Conservation (phyloP, 2,329 filamentous ascomycete species). For the Aspergillus uvarum region DNA sequence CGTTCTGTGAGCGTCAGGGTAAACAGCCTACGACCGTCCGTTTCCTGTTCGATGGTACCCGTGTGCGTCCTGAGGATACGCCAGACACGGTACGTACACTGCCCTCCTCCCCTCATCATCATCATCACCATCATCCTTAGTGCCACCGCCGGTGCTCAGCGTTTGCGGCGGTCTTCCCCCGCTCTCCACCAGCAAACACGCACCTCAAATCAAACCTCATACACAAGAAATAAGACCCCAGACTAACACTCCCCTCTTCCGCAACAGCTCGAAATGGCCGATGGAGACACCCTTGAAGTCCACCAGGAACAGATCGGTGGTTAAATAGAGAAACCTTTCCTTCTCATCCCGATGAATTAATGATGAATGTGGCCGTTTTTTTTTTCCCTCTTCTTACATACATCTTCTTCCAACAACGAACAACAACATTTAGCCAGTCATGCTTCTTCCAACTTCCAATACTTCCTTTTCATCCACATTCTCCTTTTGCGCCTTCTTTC, state of each 20-base stretch:
- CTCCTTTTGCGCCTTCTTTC: not conserved
- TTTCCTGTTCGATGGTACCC: slow-evolving; percentile 93
- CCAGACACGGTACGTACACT: slow-evolving; percentile 78
- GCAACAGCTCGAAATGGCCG: slow-evolving; percentile 85
- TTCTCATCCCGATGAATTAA: slow-evolving; percentile 4
- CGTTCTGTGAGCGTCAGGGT: slow-evolving; percentile 94
- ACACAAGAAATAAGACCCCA: not conserved
- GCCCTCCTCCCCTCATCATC: not conserved
- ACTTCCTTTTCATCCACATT: not conserved
- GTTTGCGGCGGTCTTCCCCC: not conserved
- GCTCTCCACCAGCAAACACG: not conserved
- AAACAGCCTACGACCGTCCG: slow-evolving; percentile 81
- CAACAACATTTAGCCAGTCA: not conserved
- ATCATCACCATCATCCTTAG: not conserved
- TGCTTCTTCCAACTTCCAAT: not conserved
- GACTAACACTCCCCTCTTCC: not conserved
- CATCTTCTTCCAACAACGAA: not conserved
- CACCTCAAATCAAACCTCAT: not conserved
- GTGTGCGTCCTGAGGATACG: slow-evolving; percentile 84
- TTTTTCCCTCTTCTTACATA: not conserved
- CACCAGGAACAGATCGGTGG: slow-evolving; percentile 98
- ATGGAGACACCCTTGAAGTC: slow-evolving; percentile 94
- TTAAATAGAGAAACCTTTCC: slow-evolving; percentile 17
- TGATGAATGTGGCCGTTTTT: not conserved
- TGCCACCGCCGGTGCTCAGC: not conserved